Conservation (phyloP, 768 basidiomycete species). For the Amanita rubescens region DNA sequence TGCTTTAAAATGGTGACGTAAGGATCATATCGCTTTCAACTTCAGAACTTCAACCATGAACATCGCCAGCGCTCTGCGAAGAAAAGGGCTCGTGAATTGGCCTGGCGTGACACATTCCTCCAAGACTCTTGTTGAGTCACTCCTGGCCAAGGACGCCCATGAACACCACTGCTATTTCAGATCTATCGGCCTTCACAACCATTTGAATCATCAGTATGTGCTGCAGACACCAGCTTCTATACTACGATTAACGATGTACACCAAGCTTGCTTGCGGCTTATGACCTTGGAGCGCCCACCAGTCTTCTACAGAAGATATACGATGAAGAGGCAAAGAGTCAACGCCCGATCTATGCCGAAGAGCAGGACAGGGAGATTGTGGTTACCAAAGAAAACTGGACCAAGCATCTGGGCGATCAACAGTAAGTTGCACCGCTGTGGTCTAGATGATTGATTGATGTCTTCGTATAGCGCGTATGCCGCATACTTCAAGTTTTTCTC, state of each 20-base stretch:
- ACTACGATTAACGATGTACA: neutral
- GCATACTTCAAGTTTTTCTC: slow-evolving; percentile 34
- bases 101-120: slow-evolving; percentile 39
- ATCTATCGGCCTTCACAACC: slow-evolving; percentile 43
- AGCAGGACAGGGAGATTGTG: slow-evolving; percentile 25
- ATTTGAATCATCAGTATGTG: slow-evolving; percentile 51
- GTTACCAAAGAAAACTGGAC: slow-evolving; percentile 42
- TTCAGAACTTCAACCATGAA: slow-evolving; percentile 4
- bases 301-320: slow-evolving; percentile 42
- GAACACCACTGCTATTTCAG: slow-evolving; percentile 45
- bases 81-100: slow-evolving; percentile 35
- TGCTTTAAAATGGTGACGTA: neutral
- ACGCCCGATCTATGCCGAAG: slow-evolving; percentile 31
- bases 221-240: neutral
- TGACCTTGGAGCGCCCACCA: slow-evolving; percentile 43
- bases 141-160: slow-evolving; percentile 41
- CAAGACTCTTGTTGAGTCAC: slow-evolving; percentile 32
- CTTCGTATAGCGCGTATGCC: slow-evolving; percentile 27
- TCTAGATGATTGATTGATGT: neutral
- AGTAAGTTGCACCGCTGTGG: slow-evolving; percentile 22
- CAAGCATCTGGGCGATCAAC: slow-evolving; percentile 39
- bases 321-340: slow-evolving; percentile 31
- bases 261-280: slow-evolving; percentile 48
- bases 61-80: slow-evolving; percentile 17
- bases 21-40: too few relatives aligned